Conservation (phyloP, 2,329 filamentous ascomycete species). For the Xylariaceae sp. region DNA sequence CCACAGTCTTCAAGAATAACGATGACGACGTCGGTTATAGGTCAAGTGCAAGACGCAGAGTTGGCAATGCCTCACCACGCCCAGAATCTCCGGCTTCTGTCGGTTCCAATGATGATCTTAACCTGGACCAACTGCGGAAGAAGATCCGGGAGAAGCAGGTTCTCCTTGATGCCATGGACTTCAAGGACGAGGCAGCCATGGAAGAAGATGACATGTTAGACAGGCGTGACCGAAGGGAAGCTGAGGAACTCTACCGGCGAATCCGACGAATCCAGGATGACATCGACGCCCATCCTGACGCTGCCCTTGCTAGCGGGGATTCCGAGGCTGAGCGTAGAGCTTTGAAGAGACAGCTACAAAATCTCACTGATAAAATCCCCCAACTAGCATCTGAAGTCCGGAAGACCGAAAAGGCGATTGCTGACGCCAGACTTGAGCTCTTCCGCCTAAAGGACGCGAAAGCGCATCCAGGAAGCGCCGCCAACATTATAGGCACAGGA, state of each 20-base stretch:
- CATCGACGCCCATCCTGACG: conserved; percentile 85
- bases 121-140: conserved; percentile 84
- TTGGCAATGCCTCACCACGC: conserved; percentile 74
- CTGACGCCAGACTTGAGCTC: conserved; percentile 84
- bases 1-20: conserved; percentile 94
- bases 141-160: conserved; percentile 93
- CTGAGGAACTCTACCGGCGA: conserved; percentile 88
- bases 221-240: conserved; percentile 82
- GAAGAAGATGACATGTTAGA: conserved; percentile 94
- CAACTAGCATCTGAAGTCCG: conserved; percentile 89
- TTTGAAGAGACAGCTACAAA: conserved; percentile 84
- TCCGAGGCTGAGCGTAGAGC: conserved; percentile 83
- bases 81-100: conserved; percentile 68
- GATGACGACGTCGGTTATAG: conserved; percentile 89
- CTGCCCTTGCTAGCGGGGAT: conserved; percentile 64
- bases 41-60: conserved; percentile 84
- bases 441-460: conserved; percentile 94
- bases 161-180: conserved; percentile 91
- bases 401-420: conserved; percentile 85
- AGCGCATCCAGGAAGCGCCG: conserved; percentile 75
- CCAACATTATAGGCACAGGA: conserved; percentile 84
- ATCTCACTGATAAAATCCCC: conserved; percentile 82
- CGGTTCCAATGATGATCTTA: conserved; percentile 73
- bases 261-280: conserved; percentile 91
- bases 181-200: conserved; percentile 81